Percentiles rank a stretch among this genome's conserved stretches.
These are phyloP conservation scores for Phlebiopsis flavidoalba DNA, from an alignment of 768 basidiomycete species.

Conservation along the genomic window DNA sequence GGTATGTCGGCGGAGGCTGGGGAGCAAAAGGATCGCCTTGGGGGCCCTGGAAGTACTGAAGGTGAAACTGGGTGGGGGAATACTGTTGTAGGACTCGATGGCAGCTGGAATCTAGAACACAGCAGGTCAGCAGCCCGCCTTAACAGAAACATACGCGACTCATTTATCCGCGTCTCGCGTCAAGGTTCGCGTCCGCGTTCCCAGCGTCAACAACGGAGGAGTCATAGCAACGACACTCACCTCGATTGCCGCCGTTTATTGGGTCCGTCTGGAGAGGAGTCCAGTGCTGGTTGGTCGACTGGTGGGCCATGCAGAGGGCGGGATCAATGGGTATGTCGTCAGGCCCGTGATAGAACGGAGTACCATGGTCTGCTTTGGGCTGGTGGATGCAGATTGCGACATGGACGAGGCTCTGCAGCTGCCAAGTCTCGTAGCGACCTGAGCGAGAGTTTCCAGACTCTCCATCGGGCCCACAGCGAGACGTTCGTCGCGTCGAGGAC, in stretches of 20 bases:
- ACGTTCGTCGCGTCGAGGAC: slow-evolving; percentile 31
- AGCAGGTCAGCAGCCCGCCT: slow-evolving; percentile 8
- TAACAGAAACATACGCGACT: slow-evolving; percentile 15
- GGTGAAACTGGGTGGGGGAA: slow-evolving; percentile 22
- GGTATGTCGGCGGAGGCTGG: slow-evolving; percentile 47
- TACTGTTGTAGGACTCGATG: slow-evolving; percentile 10
- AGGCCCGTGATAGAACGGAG: slow-evolving; percentile 43
- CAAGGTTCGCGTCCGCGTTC: slow-evolving; percentile 14
- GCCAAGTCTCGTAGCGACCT: slow-evolving; percentile 51
- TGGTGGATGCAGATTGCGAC: slow-evolving; percentile 46
- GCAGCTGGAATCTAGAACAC: slow-evolving; percentile 4
- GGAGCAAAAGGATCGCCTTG: slow-evolving; percentile 83
- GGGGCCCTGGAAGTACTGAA: slow-evolving; percentile 67
- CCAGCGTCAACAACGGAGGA: slow-evolving; percentile 8
- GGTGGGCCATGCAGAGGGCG: slow-evolving; percentile 40
- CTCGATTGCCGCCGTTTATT: slow-evolving; percentile 4
- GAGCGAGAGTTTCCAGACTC: slow-evolving; percentile 1
- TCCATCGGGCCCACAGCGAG: slow-evolving; percentile 7
- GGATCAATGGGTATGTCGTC: slow-evolving; percentile 82
- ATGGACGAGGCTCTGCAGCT: slow-evolving; percentile 49
- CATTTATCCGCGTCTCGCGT: slow-evolving; percentile 18
- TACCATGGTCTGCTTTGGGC: slow-evolving; percentile 55
- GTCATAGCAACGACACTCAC: slow-evolving; percentile 15
- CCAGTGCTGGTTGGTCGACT: slow-evolving; percentile 24
- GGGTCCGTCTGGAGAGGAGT: slow-evolving; percentile 12